Conservation (phyloP, 108 stramenopile species). For the Nitzschia palea region DNA sequence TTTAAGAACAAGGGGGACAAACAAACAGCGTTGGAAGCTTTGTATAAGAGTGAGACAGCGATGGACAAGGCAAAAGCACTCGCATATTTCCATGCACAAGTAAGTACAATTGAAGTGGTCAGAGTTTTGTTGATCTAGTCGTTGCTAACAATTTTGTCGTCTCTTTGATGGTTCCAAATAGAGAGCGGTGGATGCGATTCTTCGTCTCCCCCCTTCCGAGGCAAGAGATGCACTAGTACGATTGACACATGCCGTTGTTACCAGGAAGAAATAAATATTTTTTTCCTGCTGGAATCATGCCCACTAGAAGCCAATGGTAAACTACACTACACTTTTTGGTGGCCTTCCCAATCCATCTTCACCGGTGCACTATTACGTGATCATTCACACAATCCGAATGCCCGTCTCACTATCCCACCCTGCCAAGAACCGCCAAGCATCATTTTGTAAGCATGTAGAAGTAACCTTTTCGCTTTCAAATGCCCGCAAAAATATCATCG, state of each 20-base stretch:
- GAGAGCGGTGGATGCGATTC: conserved; percentile 83
- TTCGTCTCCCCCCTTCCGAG: conserved; percentile 86
- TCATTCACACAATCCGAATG: no score
- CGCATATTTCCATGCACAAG: conserved; percentile 91
- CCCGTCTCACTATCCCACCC: no score
- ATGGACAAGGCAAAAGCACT: conserved; percentile 88
- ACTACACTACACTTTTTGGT: no score
- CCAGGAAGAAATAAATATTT: conserved; percentile 83
- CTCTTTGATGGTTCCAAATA: conserved; percentile 25
- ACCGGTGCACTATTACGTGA: no score
- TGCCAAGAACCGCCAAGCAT: no score
- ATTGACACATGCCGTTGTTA: conserved; percentile 88
- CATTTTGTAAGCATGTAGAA: no score
- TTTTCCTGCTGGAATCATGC: no score
- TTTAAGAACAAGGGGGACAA: conserved; percentile 95
- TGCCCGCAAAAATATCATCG: no score
- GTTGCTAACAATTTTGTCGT: not conserved
- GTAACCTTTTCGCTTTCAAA: no score
- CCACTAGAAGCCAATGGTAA: no score
- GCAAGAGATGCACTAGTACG: conserved; percentile 86
- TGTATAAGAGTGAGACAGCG: conserved; percentile 79
- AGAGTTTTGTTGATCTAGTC: not conserved
- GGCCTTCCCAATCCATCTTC: no score
- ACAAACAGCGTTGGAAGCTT: conserved; percentile 76
- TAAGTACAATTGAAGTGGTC: conserved; percentile 23